Evolutionary conservation across 257 asterid species (phyloP).

Genomic region (Oldenlandia corymbosa): DNA sequence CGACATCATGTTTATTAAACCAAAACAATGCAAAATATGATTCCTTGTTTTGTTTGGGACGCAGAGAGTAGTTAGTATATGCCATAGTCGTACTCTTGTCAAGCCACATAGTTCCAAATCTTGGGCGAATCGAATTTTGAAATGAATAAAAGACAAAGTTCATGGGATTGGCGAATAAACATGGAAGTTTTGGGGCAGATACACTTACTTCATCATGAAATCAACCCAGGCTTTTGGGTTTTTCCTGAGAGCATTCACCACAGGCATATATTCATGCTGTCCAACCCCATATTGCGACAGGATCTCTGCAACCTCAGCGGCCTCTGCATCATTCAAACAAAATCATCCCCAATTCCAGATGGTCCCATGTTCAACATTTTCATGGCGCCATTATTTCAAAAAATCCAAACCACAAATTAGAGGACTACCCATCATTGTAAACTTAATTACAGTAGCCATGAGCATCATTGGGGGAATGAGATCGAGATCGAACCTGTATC

Average conservation of each 20-base stretch:
- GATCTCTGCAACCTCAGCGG: slow-evolving; percentile 97
- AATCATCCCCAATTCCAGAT: not conserved
- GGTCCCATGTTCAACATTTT: no score
- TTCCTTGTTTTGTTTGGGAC: no score
- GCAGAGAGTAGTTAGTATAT: no score
- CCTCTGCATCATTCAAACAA: slow-evolving; percentile 48
- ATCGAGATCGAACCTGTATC: slow-evolving; percentile 56
- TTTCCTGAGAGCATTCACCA: slow-evolving; percentile 78
- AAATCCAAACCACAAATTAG: not conserved
- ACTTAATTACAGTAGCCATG: not conserved
- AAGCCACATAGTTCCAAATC: no score
- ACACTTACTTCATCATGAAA: slow-evolving; percentile 96
- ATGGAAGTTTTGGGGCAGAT: no score
- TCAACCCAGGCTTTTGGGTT: slow-evolving; percentile 96
- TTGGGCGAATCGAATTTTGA: no score
- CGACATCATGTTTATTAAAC: no score
- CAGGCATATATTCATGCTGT: slow-evolving; percentile 74
- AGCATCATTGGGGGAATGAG: not conserved
- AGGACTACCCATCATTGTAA: not conserved
- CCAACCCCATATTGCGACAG: slow-evolving; percentile 68
- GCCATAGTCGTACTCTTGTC: no score
- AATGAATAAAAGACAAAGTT: no score
- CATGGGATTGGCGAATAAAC: not conserved
- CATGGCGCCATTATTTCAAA: not conserved
- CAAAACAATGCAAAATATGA: no score